Evolutionary conservation across 257 asterid species (phyloP).

Genomic region (Eucommia ulmoides): DNA sequence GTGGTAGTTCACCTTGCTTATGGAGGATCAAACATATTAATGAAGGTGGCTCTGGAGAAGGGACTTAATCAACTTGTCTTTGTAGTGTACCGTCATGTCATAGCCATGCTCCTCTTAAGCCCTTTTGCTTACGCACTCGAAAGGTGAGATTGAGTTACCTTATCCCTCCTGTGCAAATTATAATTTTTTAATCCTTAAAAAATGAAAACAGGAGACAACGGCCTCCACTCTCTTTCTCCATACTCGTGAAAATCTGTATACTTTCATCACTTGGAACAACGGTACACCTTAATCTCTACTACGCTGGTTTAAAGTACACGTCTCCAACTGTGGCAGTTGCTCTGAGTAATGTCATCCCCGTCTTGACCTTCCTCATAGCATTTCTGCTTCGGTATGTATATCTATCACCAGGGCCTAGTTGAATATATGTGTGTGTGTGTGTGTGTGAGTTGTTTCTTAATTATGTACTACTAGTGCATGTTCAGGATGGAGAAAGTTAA

Average conservation of each 20-base stretch:
- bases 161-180: background rate
- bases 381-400: background rate
- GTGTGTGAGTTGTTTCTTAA: background rate
- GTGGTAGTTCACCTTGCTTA: constrained; percentile 10
- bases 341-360: constrained; percentile 13
- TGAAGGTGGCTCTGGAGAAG: constrained; percentile 10
- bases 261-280: constrained; percentile 11
- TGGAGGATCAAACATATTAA: constrained; percentile 13
- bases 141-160: background rate
- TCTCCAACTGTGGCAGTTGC: constrained; percentile 14
- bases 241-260: constrained; percentile 10
- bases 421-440: no score
- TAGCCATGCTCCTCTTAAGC: constrained; percentile 5
- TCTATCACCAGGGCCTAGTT: background rate
- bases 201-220: background rate
- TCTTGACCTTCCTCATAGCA: constrained; percentile 4
- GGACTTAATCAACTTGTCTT: constrained; percentile 17
- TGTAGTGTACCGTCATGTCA: constrained; percentile 11
- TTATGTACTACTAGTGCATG: no score
- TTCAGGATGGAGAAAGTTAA: constrained; percentile 13
- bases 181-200: background rate
- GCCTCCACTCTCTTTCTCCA: constrained; percentile 1
- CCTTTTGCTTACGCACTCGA: constrained; percentile 16
- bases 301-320: constrained; percentile 11
- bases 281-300: constrained; percentile 11